Percentiles rank a stretch among this genome's conserved stretches.
These are phyloP conservation scores for Citrus reticulata DNA, from an alignment of 345 rosid genomes.

Conservation along the genomic window DNA sequence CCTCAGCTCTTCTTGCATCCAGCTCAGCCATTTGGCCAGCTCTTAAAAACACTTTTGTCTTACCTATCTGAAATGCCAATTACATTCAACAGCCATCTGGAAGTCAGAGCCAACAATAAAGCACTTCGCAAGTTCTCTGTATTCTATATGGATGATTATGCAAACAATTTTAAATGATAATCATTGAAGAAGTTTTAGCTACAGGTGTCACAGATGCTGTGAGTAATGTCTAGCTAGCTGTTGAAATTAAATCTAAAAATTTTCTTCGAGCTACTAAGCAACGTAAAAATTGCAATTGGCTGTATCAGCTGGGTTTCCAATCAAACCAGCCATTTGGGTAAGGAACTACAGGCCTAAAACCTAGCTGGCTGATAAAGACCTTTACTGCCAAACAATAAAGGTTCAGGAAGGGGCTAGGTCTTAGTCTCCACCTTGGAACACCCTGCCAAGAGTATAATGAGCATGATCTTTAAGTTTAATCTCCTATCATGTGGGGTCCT, in stretches of 20 bases:
- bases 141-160: not conserved
- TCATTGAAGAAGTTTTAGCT: not conserved
- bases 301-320: not conserved
- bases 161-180: not conserved
- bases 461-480: not conserved
- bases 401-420: not conserved
- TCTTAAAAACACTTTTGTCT: slow-evolving; percentile 88
- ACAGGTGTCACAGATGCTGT: not conserved
- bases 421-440: not conserved
- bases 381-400: not conserved
- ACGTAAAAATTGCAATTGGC: not conserved
- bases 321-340: not conserved
- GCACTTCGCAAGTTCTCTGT: not conserved
- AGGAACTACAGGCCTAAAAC: not conserved
- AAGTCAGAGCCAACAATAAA: slow-evolving; percentile 4
- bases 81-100: slow-evolving; percentile 12
- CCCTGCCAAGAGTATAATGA: not conserved
- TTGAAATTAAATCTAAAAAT: not conserved
- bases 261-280: not conserved
- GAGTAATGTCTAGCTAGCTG: not conserved
- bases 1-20: slow-evolving; percentile 97
- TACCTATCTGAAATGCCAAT: slow-evolving; percentile 70
- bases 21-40: slow-evolving; percentile 99
- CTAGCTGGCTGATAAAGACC: not conserved
- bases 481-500: not conserved